Percentiles rank a stretch among this genome's conserved stretches.
Evolutionary conservation across 108 stramenopile species (phyloP).

Genomic region (Chaetoceros muelleri): DNA sequence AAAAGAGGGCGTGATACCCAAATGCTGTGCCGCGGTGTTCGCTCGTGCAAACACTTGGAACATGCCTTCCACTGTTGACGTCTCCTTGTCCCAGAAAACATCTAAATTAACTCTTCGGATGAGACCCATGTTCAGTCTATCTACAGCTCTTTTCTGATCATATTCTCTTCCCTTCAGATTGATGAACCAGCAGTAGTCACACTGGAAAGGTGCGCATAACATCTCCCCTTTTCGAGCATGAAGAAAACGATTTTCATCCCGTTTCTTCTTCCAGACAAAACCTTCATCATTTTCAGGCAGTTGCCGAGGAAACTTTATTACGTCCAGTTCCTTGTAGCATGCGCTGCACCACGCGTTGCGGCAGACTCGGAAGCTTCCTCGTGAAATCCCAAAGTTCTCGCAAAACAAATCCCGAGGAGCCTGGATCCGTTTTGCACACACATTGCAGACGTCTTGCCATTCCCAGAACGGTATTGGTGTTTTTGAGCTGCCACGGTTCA

Average conservation of each 20-base stretch:
- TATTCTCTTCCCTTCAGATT: slow-evolving; percentile 15
- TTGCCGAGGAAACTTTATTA: slow-evolving; percentile 1
- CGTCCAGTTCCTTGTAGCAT: neutral
- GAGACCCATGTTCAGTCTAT: slow-evolving; percentile 1
- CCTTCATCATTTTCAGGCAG: slow-evolving; percentile 4
- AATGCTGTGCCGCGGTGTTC: no score
- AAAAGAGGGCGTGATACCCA: no score
- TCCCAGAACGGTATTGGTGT: neutral
- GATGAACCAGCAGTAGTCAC: slow-evolving; percentile 32
- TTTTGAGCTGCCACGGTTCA: slow-evolving; percentile 1
- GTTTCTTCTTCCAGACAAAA: neutral
- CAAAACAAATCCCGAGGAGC: slow-evolving; percentile 9
- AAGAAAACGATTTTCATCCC: slow-evolving; percentile 6
- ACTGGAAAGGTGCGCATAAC: slow-evolving; percentile 29
- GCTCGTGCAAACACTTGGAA: no score
- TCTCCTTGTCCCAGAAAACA: slow-evolving; percentile 30
- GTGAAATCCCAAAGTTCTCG: slow-evolving; percentile 9
- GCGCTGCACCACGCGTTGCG: neutral
- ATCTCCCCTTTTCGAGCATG: slow-evolving; percentile 20
- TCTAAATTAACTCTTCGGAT: slow-evolving; percentile 35
- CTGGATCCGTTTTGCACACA: slow-evolving; percentile 9
- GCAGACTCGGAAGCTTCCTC: neutral
- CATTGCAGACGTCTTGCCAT: neutral
- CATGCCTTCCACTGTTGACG: slow-evolving; percentile 19
- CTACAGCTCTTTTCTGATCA: neutral